Percentiles rank a stretch among this genome's conserved stretches.
phyloP scores from a whole-genome alignment of 2,329 filamentous ascomycete species.

The Aureobasidium sp. region DNA sequence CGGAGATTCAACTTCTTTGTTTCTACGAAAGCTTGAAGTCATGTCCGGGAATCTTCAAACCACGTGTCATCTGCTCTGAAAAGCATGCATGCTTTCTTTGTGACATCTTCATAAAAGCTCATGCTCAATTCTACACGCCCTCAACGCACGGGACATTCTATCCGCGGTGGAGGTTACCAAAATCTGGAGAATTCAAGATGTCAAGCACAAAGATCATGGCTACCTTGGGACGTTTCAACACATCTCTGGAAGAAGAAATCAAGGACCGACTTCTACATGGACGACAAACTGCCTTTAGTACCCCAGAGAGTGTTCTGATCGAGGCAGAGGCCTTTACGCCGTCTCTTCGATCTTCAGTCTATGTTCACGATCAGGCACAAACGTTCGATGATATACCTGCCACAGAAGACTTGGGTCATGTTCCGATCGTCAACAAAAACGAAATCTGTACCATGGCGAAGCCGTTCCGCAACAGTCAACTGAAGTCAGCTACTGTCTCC shows the following conservation, averaged over 20 bases:
- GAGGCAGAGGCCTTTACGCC: too few relatives aligned
- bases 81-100: constrained; percentile 6
- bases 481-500: too few relatives aligned
- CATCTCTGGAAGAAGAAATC: not conserved
- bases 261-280: too few relatives aligned
- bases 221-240: not conserved
- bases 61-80: constrained; percentile 2
- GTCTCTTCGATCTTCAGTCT: too few relatives aligned
- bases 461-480: too few relatives aligned
- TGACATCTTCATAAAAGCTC: not conserved
- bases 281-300: too few relatives aligned
- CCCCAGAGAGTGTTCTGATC: too few relatives aligned
- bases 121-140: not conserved
- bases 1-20: constrained; percentile 1
- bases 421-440: too few relatives aligned
- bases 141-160: not conserved
- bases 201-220: not conserved
- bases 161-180: not conserved
- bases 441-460: too few relatives aligned
- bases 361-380: too few relatives aligned
- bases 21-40: not conserved
- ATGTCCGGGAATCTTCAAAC: not conserved
- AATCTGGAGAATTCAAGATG: not conserved
- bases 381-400: too few relatives aligned
- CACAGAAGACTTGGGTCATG: too few relatives aligned